A percentile compares a stretch with the other conserved stretches of the same genome.
These are phyloP conservation scores for Endotrypanum monterogeii DNA, from an alignment of 208 protist species.

Conservation along the genomic window DNA sequence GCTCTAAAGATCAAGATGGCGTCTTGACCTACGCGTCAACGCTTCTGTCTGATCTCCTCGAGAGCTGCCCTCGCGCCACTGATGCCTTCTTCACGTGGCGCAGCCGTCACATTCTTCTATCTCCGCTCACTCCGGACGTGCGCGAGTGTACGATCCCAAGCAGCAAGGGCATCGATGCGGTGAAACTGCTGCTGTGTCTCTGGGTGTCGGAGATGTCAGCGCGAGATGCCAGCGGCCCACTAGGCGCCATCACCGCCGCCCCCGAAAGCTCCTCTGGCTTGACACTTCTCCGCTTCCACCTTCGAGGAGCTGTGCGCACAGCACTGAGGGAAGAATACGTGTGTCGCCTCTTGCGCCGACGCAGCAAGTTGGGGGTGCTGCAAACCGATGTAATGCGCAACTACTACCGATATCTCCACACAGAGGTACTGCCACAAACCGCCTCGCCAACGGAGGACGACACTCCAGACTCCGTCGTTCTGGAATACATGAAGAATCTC, in stretches of 20 bases:
- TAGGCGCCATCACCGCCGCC: not conserved
- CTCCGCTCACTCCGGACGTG: constrained; percentile 35
- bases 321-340: constrained; percentile 43
- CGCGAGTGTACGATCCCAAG: constrained; percentile 6
- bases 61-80: constrained; percentile 42
- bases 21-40: constrained; percentile 50
- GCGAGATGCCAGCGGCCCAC: not conserved
- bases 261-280: constrained; percentile 14
- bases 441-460: not conserved
- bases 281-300: constrained; percentile 35
- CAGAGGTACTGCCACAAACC: not conserved
- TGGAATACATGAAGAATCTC: constrained; percentile 28
- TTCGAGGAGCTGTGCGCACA: constrained; percentile 22
- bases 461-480: constrained; percentile 13
- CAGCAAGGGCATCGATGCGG: constrained; percentile 23
- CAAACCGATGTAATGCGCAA: constrained; percentile 28
- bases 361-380: constrained; percentile 23
- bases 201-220: constrained; percentile 29
- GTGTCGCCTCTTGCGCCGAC: constrained; percentile 32
- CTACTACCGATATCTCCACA: constrained; percentile 35
- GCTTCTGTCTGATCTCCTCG: constrained; percentile 66
- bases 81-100: constrained; percentile 61
- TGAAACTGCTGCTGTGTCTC: constrained; percentile 40
- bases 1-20: constrained; percentile 15
- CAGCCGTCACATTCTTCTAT: constrained; percentile 31